A percentile compares a stretch with the other conserved stretches of the same genome.
These are phyloP conservation scores for Blattamonas nauphoetae DNA, from an alignment of 78 protist species.

Conservation along the genomic window DNA sequence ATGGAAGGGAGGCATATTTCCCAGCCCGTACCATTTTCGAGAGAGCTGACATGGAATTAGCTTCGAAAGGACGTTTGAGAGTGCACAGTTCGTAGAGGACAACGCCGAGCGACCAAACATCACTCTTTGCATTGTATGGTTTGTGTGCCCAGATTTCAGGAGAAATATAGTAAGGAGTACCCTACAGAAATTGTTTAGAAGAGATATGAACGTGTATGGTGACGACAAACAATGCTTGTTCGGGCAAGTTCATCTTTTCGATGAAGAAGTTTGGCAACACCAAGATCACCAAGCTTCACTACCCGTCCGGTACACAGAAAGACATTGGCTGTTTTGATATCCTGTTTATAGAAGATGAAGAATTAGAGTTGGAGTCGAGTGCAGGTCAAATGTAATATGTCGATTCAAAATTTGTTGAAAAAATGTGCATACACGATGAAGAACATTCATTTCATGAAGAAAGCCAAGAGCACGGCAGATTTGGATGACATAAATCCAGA, in stretches of 20 bases:
- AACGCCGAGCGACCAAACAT: constrained; percentile 28
- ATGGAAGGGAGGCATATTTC: not conserved
- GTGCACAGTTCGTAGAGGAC: constrained; percentile 11
- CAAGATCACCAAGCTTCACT: constrained; percentile 35
- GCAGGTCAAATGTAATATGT: too few species aligned
- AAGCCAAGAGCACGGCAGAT: constrained; percentile 24
- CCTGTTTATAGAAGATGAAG: too few species aligned
- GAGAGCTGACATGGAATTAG: not conserved
- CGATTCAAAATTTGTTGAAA: not conserved
- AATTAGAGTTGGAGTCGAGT: too few species aligned
- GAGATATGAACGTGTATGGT: too few species aligned
- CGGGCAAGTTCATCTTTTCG: not conserved
- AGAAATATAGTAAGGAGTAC: constrained; percentile 28
- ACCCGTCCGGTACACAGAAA: not conserved
- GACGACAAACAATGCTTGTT: constrained; percentile 17
- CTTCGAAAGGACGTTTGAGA: constrained; percentile 7
- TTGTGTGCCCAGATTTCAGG: too few species aligned
- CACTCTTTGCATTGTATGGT: constrained; percentile 31
- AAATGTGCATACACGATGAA: constrained; percentile 28
- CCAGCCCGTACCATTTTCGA: not conserved
- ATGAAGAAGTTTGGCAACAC: not conserved
- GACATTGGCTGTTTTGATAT: constrained; percentile 29
- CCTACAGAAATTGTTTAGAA: too few species aligned
- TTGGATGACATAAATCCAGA: constrained; percentile 52
- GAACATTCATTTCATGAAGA: constrained; percentile 28